These are phyloP conservation scores for Rosa multiflora DNA, from an alignment of 306 rosid species.

Conservation along the genomic window DNA sequence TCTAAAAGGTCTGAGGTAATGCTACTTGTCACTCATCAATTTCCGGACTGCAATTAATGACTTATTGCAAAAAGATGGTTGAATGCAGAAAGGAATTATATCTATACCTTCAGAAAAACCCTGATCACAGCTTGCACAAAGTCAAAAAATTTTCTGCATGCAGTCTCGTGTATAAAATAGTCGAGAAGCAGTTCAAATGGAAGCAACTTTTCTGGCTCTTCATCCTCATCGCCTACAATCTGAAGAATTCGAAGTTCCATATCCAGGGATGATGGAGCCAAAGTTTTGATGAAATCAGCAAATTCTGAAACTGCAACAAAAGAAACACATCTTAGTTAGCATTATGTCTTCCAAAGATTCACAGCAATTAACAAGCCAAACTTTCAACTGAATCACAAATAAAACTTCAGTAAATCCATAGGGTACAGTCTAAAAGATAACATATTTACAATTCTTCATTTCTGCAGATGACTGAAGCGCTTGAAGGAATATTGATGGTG, in stretches of 20 bases:
- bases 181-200: slow-evolving; percentile 72
- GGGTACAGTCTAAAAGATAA: slow-evolving; percentile 1
- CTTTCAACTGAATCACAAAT: slow-evolving; percentile 18
- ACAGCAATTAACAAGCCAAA: slow-evolving; percentile 15
- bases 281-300: slow-evolving; percentile 70
- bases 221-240: slow-evolving; percentile 63
- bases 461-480: slow-evolving; percentile 27
- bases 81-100: neutral
- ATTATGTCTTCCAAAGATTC: neutral
- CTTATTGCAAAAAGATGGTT: neutral
- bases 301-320: slow-evolving; percentile 64
- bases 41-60: neutral
- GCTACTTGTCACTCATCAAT: neutral
- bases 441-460: slow-evolving; percentile 51
- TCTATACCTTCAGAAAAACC: slow-evolving; percentile 77
- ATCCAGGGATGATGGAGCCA: slow-evolving; percentile 82
- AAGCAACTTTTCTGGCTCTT: slow-evolving; percentile 52
- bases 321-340: slow-evolving; percentile 9
- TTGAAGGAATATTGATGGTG: slow-evolving; percentile 49
- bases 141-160: slow-evolving; percentile 79
- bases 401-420: neutral
- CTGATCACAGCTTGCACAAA: slow-evolving; percentile 83
- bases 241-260: slow-evolving; percentile 87
- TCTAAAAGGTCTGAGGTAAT: neutral
- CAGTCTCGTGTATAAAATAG: slow-evolving; percentile 72